These are phyloP conservation scores for Phytophthora hybrid DNA, from an alignment of 352 stramenopile genomes.

Conservation along the genomic window DNA sequence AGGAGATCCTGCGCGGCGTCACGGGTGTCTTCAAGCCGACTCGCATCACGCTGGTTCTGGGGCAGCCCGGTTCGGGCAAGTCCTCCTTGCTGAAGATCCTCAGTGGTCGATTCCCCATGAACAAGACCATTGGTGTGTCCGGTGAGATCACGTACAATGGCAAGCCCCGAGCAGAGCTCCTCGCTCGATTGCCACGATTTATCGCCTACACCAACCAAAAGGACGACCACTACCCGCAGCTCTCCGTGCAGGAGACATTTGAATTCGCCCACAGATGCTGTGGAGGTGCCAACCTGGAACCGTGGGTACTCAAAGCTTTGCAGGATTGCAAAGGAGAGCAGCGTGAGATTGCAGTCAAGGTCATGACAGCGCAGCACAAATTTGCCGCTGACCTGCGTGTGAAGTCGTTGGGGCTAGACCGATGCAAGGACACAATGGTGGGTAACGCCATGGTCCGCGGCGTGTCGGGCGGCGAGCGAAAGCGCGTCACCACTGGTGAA, in stretches of 20 bases:
- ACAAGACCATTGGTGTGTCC: constrained; percentile 48
- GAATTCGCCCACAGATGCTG: constrained; percentile 91
- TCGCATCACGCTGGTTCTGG: constrained; percentile 52
- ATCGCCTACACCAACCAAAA: constrained; percentile 62
- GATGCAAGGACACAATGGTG: constrained; percentile 69
- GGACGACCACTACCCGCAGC: constrained; percentile 88
- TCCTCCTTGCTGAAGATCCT: constrained; percentile 51
- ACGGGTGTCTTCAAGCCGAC: constrained; percentile 47
- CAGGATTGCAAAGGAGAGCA: constrained; percentile 50
- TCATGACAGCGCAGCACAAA: constrained; percentile 49
- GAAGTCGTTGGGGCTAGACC: constrained; percentile 52
- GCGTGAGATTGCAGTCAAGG: constrained; percentile 40
- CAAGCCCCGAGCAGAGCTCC: constrained; percentile 28
- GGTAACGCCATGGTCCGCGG: constrained; percentile 69
- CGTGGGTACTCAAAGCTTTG: constrained; percentile 47
- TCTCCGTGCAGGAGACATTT: constrained; percentile 95
- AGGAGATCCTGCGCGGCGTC: constrained; percentile 50
- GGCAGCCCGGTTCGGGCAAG: constrained; percentile 52
- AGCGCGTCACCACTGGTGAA: constrained; percentile 91
- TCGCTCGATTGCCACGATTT: constrained; percentile 41
- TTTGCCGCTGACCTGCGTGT: constrained; percentile 48
- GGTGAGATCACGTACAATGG: constrained; percentile 62
- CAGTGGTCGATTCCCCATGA: constrained; percentile 51
- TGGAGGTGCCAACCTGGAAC: constrained; percentile 49
- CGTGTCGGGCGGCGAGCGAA: constrained; percentile 90